Conservation (phyloP, 345 rosid genomes). For the Syzygium grande region DNA sequence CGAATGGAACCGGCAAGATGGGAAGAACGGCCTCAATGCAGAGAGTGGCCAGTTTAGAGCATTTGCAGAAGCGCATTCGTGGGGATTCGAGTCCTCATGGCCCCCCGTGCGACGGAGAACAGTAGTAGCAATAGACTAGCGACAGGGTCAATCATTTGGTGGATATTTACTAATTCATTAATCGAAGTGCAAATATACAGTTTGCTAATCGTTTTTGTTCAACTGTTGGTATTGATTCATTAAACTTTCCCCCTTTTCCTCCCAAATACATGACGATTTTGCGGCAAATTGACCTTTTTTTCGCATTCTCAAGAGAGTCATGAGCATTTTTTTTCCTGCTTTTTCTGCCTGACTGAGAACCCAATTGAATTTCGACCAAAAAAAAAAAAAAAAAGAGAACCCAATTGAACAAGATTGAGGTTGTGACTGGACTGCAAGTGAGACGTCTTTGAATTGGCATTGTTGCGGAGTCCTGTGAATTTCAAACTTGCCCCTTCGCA, state of each 20-base stretch:
- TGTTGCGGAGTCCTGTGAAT: background rate
- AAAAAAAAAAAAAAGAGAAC: no score
- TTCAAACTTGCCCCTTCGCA: background rate
- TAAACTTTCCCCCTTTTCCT: background rate
- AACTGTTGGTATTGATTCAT: background rate
- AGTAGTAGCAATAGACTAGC: background rate
- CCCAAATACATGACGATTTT: background rate
- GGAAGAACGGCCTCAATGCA: slow-evolving; percentile 62
- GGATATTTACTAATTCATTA: background rate
- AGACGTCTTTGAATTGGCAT: background rate
- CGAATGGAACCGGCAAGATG: slow-evolving; percentile 36
- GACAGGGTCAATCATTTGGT: background rate
- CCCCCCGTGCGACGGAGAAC: slow-evolving; percentile 6
- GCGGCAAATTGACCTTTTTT: background rate
- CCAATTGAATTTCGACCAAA: no score
- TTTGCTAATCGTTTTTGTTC: background rate
- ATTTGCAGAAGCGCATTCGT: slow-evolving; percentile 75
- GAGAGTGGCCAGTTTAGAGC: slow-evolving; percentile 90
- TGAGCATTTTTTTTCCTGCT: background rate
- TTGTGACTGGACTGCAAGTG: background rate
- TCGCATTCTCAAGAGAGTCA: background rate
- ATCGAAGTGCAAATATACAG: background rate
- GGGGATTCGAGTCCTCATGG: slow-evolving; percentile 24
- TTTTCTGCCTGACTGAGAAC: background rate
- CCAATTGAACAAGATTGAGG: background rate